Conservation (phyloP, 345 rosid species). For the Syzygium aqueum region DNA sequence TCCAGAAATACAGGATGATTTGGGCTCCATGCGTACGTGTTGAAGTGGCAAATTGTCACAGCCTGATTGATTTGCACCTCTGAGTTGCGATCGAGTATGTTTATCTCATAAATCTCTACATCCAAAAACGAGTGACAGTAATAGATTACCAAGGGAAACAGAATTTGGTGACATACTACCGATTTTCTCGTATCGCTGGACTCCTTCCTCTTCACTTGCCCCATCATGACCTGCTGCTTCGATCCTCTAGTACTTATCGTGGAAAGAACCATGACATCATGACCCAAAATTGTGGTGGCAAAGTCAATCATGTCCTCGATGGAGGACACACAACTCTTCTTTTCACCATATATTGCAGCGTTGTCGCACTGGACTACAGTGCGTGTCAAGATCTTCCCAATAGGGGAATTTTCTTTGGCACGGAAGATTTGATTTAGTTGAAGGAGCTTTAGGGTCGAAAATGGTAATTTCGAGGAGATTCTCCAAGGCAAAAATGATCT, state of each 20-base stretch:
- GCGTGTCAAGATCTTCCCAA: constrained; percentile 38
- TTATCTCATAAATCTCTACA: constrained; percentile 75
- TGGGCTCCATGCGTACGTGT: constrained; percentile 70
- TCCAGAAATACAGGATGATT: constrained; percentile 70
- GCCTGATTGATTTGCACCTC: constrained; percentile 53
- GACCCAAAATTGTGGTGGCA: constrained; percentile 54
- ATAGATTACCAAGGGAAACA: constrained; percentile 67
- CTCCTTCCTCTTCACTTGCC: constrained; percentile 45
- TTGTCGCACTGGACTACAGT: constrained; percentile 60
- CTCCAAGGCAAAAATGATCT: constrained; percentile 82
- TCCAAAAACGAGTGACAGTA: constrained; percentile 81
- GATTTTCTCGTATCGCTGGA: constrained; percentile 62
- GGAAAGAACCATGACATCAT: constrained; percentile 39
- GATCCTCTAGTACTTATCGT: constrained; percentile 52
- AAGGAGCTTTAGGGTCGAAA: constrained; percentile 26
- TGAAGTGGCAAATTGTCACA: constrained; percentile 74
- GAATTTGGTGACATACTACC: constrained; percentile 78
- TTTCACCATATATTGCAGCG: constrained; percentile 55
- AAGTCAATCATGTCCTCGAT: constrained; percentile 87
- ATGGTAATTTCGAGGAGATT: constrained; percentile 46
- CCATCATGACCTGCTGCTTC: constrained; percentile 37
- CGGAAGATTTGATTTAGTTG: constrained; percentile 31
- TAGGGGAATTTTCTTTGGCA: constrained; percentile 49
- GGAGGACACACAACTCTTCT: constrained; percentile 73
- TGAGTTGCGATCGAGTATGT: constrained; percentile 40